Conservation (phyloP, 2,329 filamentous ascomycete species). For the Diaporthe amygdali region DNA sequence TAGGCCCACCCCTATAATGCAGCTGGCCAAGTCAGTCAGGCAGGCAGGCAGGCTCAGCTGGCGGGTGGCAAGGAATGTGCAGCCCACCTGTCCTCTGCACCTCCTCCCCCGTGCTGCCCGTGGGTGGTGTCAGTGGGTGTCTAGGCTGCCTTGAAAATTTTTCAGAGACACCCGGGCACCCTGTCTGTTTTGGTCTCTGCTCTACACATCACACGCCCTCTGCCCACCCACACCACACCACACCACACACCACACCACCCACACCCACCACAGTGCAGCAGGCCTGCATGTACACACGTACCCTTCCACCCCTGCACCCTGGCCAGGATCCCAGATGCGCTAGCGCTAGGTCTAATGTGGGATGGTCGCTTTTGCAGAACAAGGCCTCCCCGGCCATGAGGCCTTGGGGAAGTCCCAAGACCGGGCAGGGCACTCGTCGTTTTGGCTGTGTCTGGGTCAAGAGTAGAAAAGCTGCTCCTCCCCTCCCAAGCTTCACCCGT, state of each 20-base stretch:
- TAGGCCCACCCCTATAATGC: neutral
- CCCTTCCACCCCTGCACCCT: slow-evolving; percentile 8
- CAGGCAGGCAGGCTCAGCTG: slow-evolving; percentile 6
- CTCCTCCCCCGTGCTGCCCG: slow-evolving; percentile 3
- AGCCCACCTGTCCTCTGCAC: slow-evolving; percentile 8
- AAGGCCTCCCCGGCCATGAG: slow-evolving; percentile 24
- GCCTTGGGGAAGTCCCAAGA: slow-evolving; percentile 22
- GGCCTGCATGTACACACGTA: slow-evolving; percentile 6
- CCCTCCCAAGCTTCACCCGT: slow-evolving; percentile 15
- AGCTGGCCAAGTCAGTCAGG: neutral
- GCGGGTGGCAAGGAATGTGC: slow-evolving; percentile 19
- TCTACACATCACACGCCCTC: slow-evolving; percentile 22
- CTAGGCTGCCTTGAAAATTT: slow-evolving; percentile 21
- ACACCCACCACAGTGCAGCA: slow-evolving; percentile 10
- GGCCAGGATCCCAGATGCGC: slow-evolving; percentile 17
- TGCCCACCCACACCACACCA: neutral
- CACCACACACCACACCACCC: neutral
- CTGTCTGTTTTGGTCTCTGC: slow-evolving; percentile 18
- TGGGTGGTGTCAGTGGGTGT: slow-evolving; percentile 14
- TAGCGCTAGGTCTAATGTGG: slow-evolving; percentile 1
- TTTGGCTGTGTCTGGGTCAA: slow-evolving; percentile 12
- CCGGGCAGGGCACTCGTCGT: neutral
- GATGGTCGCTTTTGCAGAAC: slow-evolving; percentile 10
- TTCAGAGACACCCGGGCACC: slow-evolving; percentile 26
- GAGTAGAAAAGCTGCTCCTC: slow-evolving; percentile 26